Conservation (phyloP, 495 filamentous ascomycete species). For the Letharia columbiana region DNA sequence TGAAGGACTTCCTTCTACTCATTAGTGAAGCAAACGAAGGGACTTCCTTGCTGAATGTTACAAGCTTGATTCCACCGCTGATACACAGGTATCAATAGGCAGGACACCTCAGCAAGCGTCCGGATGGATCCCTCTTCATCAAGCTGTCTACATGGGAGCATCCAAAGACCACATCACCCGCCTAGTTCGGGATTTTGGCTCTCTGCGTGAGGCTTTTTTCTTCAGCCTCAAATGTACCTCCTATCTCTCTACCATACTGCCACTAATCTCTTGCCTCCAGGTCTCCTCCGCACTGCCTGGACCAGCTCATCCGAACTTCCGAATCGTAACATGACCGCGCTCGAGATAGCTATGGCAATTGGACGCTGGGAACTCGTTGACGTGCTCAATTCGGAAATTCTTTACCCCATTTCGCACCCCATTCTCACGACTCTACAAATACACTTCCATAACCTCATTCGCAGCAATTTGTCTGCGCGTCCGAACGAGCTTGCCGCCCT, state of each 20-base stretch:
- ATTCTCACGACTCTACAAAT: not conserved
- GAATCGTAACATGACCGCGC: slow-evolving; percentile 5
- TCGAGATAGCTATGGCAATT: slow-evolving; percentile 6
- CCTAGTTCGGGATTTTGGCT: slow-evolving; percentile 4
- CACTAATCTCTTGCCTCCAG: slow-evolving; percentile 2
- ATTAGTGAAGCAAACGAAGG: not conserved
- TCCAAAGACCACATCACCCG: slow-evolving; percentile 6
- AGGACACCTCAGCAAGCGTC: slow-evolving; percentile 7
- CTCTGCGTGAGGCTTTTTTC: slow-evolving; percentile 2
- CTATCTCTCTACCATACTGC: not conserved
- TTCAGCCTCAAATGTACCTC: not conserved
- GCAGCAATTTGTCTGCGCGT: slow-evolving; percentile 1
- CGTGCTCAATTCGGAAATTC: slow-evolving; percentile 1
- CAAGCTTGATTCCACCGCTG: slow-evolving; percentile 5
- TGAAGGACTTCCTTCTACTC: too few relatives aligned
- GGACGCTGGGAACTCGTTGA: slow-evolving; percentile 6
- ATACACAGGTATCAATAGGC: slow-evolving; percentile 5
- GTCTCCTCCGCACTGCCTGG: slow-evolving; percentile 6
- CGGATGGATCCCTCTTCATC: slow-evolving; percentile 4
- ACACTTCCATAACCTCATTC: slow-evolving; percentile 1
- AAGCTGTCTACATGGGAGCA: slow-evolving; percentile 5
- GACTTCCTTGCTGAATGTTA: slow-evolving; percentile 1
- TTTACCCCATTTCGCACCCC: slow-evolving; percentile 2
- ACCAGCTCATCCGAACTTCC: slow-evolving; percentile 1
- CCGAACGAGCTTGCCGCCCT: slow-evolving; percentile 1